Base-by-base conservation (phyloP, 345 rosid genomes). In the Gossypium longicalyx region DNA sequence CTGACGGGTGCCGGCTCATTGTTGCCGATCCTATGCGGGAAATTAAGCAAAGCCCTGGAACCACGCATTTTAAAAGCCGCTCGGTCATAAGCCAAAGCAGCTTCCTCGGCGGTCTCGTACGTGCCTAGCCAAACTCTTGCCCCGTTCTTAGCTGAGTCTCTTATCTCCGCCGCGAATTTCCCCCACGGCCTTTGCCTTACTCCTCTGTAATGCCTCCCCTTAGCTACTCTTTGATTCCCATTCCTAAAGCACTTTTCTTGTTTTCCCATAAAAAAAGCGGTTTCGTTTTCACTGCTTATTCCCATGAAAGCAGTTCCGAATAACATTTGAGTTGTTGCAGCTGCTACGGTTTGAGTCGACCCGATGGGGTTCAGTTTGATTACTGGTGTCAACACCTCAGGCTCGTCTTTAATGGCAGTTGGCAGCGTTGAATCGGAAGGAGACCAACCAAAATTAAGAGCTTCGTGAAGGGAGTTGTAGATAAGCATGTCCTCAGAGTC, bases 111-210 rank as follows among this genome's bases (percentile, higher is more conserved):
- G 13, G 87, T 90, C 80, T 81, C 89, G 67, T 83, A 90, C 9
- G 95, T 90, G 45, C 95, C 95, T 12, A 90, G 84, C 95, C 95
- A 90, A 20, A 88, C 89, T 65, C 92, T 82, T 0, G 89, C 85
- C 29, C 95, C 91, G 57, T 83, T 88, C 84, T 81, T 90, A 4
- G 89, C 87, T 38, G 89, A 88, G 76, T 90, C 92, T 11, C 95
- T 81, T 51, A 90, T 90, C 89, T 90, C 95, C 8, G 91, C 95
- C 16, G 95, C 92, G 47, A 81, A 90, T 75, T 88, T 88, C n/a
- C 91, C 95, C 95, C 95, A 90, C 9, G 92, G 95, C 78, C 95
- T 74, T 75, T 81, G 86, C 85, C 95, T 82, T 67, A 90, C 95
- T 45, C 95, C 95, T 65, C 92, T 77, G 77, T 81, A 90, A 67